These are phyloP conservation scores for Angophora floribunda DNA, from an alignment of 345 rosid species.

Conservation along the genomic window DNA sequence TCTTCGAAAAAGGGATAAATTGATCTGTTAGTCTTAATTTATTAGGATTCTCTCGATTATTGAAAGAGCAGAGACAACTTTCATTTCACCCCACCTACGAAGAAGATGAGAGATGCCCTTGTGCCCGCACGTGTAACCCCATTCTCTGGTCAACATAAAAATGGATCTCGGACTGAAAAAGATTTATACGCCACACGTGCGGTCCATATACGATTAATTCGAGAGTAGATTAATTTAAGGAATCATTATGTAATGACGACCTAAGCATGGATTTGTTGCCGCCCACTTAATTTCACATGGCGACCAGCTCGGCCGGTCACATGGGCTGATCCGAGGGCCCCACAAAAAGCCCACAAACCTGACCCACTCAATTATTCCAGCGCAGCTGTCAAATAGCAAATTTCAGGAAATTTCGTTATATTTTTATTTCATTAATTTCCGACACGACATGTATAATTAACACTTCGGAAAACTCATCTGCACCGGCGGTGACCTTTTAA, in stretches of 20 bases:
- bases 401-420: neutral
- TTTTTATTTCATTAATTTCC: neutral
- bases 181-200: neutral
- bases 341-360: neutral
- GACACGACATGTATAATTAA: neutral
- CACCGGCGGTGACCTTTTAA: neutral
- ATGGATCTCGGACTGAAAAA: neutral
- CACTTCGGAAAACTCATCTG: neutral
- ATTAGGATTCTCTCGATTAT: neutral
- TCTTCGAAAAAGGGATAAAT: too few relatives aligned
- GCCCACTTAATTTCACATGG: constrained; percentile 26
- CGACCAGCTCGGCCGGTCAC: constrained; percentile 60
- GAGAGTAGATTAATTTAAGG: neutral
- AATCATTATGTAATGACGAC: neutral
- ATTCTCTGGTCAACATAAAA: neutral
- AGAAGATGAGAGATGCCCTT: neutral
- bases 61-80: neutral
- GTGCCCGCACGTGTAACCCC: neutral
- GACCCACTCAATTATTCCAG: neutral
- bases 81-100: too few relatives aligned
- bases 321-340: constrained; percentile 4
- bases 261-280: neutral
- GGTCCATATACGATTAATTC: neutral
- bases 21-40: neutral
- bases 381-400: neutral